A percentile compares a stretch with the other conserved stretches of the same genome.
Evolutionary conservation across 139 green algal genomes (phyloP).

Genomic region (Closterium sp.): DNA sequence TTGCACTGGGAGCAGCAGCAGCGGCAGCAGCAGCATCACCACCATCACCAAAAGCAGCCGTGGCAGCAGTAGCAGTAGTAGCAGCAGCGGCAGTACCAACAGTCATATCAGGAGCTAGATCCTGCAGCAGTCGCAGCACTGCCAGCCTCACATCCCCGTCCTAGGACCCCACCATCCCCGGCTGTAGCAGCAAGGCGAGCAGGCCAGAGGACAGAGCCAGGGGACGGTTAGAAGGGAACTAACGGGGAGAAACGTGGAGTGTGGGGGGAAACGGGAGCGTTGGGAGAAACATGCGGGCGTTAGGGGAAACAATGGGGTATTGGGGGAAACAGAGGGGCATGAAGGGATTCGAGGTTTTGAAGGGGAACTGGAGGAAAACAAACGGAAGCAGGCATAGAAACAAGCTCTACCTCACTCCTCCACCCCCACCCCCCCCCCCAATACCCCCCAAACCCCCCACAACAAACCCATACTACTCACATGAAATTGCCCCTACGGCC

Average conservation of each 20-base stretch:
- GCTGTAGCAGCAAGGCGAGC: not conserved
- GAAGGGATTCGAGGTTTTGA: too few relatives aligned
- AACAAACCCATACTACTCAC: not conserved
- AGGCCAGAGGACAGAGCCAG: not conserved
- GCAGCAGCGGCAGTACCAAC: not conserved
- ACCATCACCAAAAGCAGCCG: not conserved
- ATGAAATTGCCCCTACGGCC: constrained; percentile 36
- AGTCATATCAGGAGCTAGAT: not conserved
- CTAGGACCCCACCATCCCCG: not conserved
- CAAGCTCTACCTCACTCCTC: too few relatives aligned
- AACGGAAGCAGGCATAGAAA: too few relatives aligned
- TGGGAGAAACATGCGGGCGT: too few relatives aligned
- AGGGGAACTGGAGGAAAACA: too few relatives aligned
- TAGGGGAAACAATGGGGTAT: too few relatives aligned
- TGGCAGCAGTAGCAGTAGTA: not conserved
- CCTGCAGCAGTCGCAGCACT: not conserved
- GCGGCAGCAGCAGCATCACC: too few relatives aligned
- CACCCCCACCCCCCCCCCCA: too few relatives aligned
- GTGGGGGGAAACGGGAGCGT: too few relatives aligned
- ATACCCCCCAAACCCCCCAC: too few relatives aligned
- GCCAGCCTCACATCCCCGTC: not conserved
- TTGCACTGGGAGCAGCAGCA: not conserved
- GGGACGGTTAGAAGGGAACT: not conserved
- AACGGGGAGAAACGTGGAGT: not conserved
- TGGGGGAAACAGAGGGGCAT: too few relatives aligned